Conservation (phyloP, 108 stramenopile species). For the Fragilariopsis cylindrus region DNA sequence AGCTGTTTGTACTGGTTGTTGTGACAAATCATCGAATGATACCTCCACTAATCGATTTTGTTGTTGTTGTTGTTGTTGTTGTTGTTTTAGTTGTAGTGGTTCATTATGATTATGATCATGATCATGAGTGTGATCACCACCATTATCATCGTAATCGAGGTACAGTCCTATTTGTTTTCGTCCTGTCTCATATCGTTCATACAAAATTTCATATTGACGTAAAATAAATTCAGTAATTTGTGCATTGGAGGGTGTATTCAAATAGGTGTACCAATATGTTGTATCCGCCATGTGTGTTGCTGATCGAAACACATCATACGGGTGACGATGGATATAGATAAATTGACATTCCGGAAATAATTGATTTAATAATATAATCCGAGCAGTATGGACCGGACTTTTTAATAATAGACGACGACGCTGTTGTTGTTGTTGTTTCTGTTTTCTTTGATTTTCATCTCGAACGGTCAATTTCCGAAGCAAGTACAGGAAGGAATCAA, state of each 20-base stretch:
- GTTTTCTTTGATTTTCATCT: background rate
- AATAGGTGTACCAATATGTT: conserved; percentile 46
- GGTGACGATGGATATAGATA: conserved; percentile 50
- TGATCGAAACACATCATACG: conserved; percentile 42
- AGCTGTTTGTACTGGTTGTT: conserved; percentile 31
- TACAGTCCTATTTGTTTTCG: background rate
- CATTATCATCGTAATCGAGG: background rate
- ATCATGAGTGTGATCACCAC: background rate
- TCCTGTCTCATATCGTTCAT: conserved; percentile 36
- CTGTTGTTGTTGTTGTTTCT: background rate
- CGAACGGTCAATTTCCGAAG: conserved; percentile 36
- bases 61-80: background rate
- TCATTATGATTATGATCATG: background rate
- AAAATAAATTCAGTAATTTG: conserved; percentile 48
- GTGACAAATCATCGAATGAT: conserved; percentile 38
- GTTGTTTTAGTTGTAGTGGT: background rate
- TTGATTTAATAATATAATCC: conserved; percentile 30
- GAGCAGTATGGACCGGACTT: conserved; percentile 49
- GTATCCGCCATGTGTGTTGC: conserved; percentile 54
- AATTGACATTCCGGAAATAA: conserved; percentile 50
- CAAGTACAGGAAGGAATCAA: conserved; percentile 31
- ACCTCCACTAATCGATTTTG: conserved; percentile 33
- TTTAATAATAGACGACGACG: conserved; percentile 38
- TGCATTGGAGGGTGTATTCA: conserved; percentile 29
- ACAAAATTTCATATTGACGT: conserved; percentile 45